These are phyloP conservation scores for Wakefieldia striispora DNA, from an alignment of 768 basidiomycete genomes.

Conservation along the genomic window DNA sequence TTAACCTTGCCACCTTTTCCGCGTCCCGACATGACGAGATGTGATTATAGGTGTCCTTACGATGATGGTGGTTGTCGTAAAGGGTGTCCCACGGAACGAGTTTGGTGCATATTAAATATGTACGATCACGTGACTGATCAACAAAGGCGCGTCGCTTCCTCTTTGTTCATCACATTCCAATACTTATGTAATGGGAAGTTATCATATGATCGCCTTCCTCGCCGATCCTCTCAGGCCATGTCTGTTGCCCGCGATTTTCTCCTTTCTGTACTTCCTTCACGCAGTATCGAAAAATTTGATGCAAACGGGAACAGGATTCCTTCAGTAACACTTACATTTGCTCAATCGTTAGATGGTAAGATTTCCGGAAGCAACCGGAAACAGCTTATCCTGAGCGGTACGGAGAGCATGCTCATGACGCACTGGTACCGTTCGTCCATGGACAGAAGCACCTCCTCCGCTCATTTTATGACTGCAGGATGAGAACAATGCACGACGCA, in stretches of 20 bases:
- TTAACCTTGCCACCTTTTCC: slow-evolving; percentile 76
- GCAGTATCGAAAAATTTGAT: slow-evolving; percentile 10
- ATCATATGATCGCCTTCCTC: too few relatives aligned
- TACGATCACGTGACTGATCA: slow-evolving; percentile 6
- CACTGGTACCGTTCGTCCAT: slow-evolving; percentile 60
- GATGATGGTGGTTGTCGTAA: slow-evolving; percentile 2
- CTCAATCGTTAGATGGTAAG: slow-evolving; percentile 83
- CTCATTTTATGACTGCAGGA: slow-evolving; percentile 46
- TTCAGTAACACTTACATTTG: slow-evolving; percentile 78
- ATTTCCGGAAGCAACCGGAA: slow-evolving; percentile 74
- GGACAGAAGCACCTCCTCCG: neutral
- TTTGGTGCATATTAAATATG: slow-evolving; percentile 1
- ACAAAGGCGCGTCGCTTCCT: slow-evolving; percentile 3
- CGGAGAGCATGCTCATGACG: slow-evolving; percentile 89
- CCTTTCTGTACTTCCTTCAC: slow-evolving; percentile 26
- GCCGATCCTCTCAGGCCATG: too few relatives aligned
- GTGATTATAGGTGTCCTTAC: slow-evolving; percentile 2
- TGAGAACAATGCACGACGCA: slow-evolving; percentile 89
- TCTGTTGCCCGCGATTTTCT: slow-evolving; percentile 25
- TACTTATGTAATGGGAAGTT: neutral
- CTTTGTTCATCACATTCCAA: neutral
- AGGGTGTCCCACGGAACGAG: neutral
- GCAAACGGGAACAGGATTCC: slow-evolving; percentile 38
- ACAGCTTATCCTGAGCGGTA: slow-evolving; percentile 81
- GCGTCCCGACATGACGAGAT: slow-evolving; percentile 68